Base-by-base conservation (phyloP, 1,139 yeast species). In the Williopsis jadinii region DNA sequence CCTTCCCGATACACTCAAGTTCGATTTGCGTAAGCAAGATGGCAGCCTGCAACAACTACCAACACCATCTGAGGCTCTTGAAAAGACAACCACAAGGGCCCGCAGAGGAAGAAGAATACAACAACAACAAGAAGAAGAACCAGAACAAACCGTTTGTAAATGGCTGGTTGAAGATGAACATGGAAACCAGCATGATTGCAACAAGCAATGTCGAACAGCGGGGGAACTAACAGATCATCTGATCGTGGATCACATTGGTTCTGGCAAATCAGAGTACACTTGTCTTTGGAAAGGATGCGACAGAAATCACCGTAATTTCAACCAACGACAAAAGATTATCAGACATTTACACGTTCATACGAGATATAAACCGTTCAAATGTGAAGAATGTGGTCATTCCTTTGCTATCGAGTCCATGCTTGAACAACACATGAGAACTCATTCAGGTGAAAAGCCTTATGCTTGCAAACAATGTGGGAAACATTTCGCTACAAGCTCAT, bases 281-380 rank as follows among this genome's bases (percentile, higher is more conserved):
- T 92, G 98, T 59, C 55, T 63, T 39, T 92, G 98, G 98, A 62
- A 70, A 8, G 84, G 77, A 3, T 92, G 98, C 60, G 75, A 73
- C 14, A 75, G 97, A 36, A 68, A 68, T 36, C 64, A 70, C 24
- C 72, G 77, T 48, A 71, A 72, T 2, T 92, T 92, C 56, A 64
- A 75, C 13, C 97, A 92, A 58, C 70, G 94, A 33, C 98, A 92
- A 54, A 92, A 92, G 60, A 67, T 88, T 13, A 64, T 84, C 27
- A 75, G 98, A 37, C 98, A 92, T 62, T 66, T 92, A 37, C 94
- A 84, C 58, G 81, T 84, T 3, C 98, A 92, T 60, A 86, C 97
- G 1, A 80, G 83, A 47, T 78, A 82, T 61, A 82, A 80, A 56
- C 95, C 95, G 0, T 84, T 75, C 58, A 63, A 67, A 46, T 90